A percentile compares a stretch with the other conserved stretches of the same genome.
Evolutionary conservation across 768 basidiomycete species (phyloP).

Genomic region (Tylopilus sp.): DNA sequence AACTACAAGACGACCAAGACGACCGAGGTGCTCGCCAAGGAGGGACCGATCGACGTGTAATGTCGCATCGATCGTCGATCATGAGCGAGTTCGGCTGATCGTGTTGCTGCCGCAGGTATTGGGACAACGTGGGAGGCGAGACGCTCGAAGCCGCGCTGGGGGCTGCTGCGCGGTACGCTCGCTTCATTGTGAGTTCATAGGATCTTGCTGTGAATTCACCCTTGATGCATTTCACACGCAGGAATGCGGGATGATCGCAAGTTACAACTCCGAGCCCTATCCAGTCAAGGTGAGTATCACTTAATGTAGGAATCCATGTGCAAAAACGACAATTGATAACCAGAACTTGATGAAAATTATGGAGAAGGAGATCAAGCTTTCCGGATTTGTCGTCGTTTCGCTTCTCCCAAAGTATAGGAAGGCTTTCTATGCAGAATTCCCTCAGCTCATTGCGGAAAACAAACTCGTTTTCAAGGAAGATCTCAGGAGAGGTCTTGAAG

Average conservation of each 20-base stretch:
- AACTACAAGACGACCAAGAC: slow-evolving; percentile 5
- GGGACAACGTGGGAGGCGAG: slow-evolving; percentile 5
- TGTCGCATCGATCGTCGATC: not conserved
- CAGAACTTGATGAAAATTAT: slow-evolving; percentile 2
- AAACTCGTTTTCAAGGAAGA: not conserved
- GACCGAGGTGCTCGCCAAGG: slow-evolving; percentile 2
- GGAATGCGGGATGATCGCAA: not conserved
- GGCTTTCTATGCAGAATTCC: not conserved
- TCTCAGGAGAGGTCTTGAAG: not conserved
- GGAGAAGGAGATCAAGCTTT: not conserved
- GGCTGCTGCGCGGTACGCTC: slow-evolving; percentile 2
- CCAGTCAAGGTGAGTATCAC: not conserved
- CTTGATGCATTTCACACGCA: not conserved
- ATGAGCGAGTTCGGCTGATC: not conserved
- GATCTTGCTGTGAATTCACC: not conserved
- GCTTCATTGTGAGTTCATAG: slow-evolving; percentile 5
- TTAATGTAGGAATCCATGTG: no score
- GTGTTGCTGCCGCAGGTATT: not conserved
- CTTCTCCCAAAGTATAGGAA: not conserved
- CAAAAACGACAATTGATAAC: no score
- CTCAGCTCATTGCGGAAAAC: slow-evolving; percentile 1
- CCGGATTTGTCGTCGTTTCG: not conserved
- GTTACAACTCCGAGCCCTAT: not conserved
- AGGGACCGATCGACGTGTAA: slow-evolving; percentile 4
- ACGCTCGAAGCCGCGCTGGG: slow-evolving; percentile 2